These are phyloP conservation scores for Aspergillus fumigatus DNA, from an alignment of 2,329 filamentous ascomycete species.

Conservation along the genomic window DNA sequence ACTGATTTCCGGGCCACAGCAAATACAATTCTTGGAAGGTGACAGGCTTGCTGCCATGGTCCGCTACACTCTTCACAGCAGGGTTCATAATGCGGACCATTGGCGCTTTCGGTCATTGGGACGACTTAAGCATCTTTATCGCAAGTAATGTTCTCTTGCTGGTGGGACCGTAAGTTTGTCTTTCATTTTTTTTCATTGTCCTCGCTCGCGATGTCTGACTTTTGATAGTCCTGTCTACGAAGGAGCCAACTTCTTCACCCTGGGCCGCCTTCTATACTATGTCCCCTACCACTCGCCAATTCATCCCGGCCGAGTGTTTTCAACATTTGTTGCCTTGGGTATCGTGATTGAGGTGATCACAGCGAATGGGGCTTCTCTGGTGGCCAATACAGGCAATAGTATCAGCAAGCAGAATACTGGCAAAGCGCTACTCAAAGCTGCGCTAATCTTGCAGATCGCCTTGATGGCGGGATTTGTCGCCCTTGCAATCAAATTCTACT, in stretches of 20 bases:
- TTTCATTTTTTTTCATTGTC: not conserved
- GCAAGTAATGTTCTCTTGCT: conserved; percentile 37
- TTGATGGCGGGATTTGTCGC: conserved; percentile 48
- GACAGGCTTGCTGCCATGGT: conserved; percentile 40
- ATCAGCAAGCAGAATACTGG: conserved; percentile 38
- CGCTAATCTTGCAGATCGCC: conserved; percentile 48
- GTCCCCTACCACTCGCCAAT: conserved; percentile 47
- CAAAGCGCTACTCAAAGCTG: conserved; percentile 45
- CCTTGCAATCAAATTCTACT: conserved; percentile 45
- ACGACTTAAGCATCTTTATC: conserved; percentile 35
- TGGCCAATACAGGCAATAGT: conserved; percentile 38
- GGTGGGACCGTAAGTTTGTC: conserved; percentile 32
- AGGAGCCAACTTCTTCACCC: conserved; percentile 49
- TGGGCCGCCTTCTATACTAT: conserved; percentile 49
- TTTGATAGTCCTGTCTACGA: conserved; percentile 36
- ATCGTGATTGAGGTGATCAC: conserved; percentile 46
- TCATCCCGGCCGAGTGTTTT: conserved; percentile 56
- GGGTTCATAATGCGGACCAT: conserved; percentile 36
- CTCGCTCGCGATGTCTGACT: not conserved
- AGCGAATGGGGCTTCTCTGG: conserved; percentile 47
- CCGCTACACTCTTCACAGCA: conserved; percentile 35
- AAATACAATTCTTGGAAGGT: conserved; percentile 40
- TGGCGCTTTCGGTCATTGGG: conserved; percentile 34
- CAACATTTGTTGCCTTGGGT: conserved; percentile 53
- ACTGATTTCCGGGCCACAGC: conserved; percentile 16